phyloP scores from a whole-genome alignment of 805 yeast genomes.

The Saturnispora serradocipensis region DNA sequence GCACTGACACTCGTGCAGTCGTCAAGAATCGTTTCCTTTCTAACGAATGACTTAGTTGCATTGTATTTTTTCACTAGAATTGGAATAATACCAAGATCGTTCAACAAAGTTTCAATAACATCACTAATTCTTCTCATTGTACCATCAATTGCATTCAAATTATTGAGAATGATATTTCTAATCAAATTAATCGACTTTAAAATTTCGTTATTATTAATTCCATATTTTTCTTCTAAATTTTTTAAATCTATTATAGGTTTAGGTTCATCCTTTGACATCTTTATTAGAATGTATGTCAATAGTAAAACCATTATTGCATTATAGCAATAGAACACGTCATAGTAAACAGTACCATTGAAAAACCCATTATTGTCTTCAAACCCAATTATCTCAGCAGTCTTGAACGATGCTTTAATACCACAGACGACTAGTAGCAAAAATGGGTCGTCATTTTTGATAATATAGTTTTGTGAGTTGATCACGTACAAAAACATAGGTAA shows the following conservation, averaged over 20 bases:
- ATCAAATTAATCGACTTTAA: conserved; percentile 28
- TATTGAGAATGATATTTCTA: conserved; percentile 26
- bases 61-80: conserved; percentile 22
- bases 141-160: conserved; percentile 29
- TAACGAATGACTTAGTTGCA: conserved; percentile 15
- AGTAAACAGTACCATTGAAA: conserved; percentile 36
- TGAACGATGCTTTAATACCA: conserved; percentile 34
- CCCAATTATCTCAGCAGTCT: conserved; percentile 31
- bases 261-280: conserved; percentile 14
- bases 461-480: conserved; percentile 28
- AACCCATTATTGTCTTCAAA: conserved; percentile 29
- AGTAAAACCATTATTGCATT: conserved; percentile 34
- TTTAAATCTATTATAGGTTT: conserved; percentile 23
- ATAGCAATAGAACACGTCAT: conserved; percentile 37
- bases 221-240: conserved; percentile 20
- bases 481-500: conserved; percentile 36
- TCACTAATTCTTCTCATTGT: conserved; percentile 36
- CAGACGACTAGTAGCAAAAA: conserved; percentile 31
- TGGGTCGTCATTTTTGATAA: conserved; percentile 33
- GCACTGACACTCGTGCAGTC: conserved; percentile 28
- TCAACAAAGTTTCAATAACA: conserved; percentile 32
- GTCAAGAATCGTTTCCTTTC: conserved; percentile 23
- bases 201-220: conserved; percentile 23
- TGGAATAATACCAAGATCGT: conserved; percentile 33
- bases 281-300: conserved; percentile 31